Conservation (phyloP, 371 early-diverging fungal species). For the Apophysomyces elegans region DNA sequence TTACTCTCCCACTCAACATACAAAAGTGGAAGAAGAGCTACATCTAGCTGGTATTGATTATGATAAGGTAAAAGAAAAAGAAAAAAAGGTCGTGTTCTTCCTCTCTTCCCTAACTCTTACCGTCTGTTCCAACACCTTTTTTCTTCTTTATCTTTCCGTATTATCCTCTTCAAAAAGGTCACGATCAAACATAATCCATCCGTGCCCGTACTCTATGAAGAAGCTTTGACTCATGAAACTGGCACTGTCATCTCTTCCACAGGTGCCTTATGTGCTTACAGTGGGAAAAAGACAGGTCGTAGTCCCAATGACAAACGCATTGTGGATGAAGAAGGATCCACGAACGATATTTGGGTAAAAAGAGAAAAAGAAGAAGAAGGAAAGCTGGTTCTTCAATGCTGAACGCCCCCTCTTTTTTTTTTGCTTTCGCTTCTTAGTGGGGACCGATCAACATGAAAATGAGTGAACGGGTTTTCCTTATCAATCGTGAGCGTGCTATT, state of each 20-base stretch:
- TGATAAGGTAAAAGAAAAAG: slow-evolving; percentile 35
- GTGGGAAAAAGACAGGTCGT: slow-evolving; percentile 91
- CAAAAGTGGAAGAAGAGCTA: slow-evolving; percentile 57
- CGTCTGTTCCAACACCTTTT: not conserved
- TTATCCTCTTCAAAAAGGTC: slow-evolving; percentile 36
- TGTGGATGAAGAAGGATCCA: slow-evolving; percentile 85
- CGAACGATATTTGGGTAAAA: slow-evolving; percentile 83
- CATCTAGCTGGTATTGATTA: slow-evolving; percentile 58
- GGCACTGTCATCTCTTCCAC: slow-evolving; percentile 89
- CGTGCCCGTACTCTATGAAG: slow-evolving; percentile 90
- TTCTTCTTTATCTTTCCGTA: not conserved
- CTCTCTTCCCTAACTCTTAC: not conserved
- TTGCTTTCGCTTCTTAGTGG: slow-evolving; percentile 59
- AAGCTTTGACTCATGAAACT: slow-evolving; percentile 86
- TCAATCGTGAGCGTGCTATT: slow-evolving; percentile 94
- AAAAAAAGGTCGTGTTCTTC: not conserved
- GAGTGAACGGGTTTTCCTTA: slow-evolving; percentile 85
- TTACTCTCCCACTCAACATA: slow-evolving; percentile 36
- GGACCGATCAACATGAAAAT: slow-evolving; percentile 97
- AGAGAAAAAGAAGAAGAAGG: too few species aligned
- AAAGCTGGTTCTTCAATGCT: not conserved
- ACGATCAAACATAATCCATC: slow-evolving; percentile 72
- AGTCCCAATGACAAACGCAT: slow-evolving; percentile 95
- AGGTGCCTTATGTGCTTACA: slow-evolving; percentile 91
- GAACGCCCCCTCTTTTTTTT: not conserved